phyloP scores from a whole-genome alignment of 305 asterid species.

The Stenogyne calaminthoides region DNA sequence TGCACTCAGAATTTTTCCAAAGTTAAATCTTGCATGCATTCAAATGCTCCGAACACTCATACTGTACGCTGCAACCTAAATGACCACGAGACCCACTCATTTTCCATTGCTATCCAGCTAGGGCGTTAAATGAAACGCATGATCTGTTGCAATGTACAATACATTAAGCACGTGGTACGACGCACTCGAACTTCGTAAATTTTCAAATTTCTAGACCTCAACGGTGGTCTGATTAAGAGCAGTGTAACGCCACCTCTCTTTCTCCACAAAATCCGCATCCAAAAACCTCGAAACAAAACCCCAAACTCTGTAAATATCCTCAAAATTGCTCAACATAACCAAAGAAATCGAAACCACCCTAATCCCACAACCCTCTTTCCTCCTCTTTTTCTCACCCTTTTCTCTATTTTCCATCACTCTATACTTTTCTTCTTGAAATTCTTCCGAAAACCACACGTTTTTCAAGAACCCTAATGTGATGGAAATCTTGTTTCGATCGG shows the following conservation, averaged over 20 bases:
- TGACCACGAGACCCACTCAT: too few species aligned
- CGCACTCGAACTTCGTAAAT: too few species aligned
- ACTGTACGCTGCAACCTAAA: too few species aligned
- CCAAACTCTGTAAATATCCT: constrained; percentile 76
- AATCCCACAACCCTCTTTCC: constrained; percentile 37
- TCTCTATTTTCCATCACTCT: background rate
- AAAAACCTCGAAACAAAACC: constrained; percentile 68
- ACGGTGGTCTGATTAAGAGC: constrained; percentile 71
- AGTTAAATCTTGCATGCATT: too few species aligned
- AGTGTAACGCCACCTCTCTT: constrained; percentile 81
- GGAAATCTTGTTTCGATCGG: constrained; percentile 69
- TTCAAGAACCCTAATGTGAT: constrained; percentile 57
- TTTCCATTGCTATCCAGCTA: too few species aligned
- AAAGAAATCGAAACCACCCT: constrained; percentile 55
- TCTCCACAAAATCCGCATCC: constrained; percentile 96
- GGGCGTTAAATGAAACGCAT: too few species aligned
- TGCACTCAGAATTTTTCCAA: too few species aligned
- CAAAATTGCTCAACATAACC: constrained; percentile 66
- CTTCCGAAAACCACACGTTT: constrained; percentile 50
- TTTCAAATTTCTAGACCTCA: too few species aligned
- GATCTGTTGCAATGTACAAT: background rate
- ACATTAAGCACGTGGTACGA: constrained; percentile 13
- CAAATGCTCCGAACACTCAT: too few species aligned
- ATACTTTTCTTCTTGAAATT: constrained; percentile 39
- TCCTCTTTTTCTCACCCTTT: constrained; percentile 28